Base-by-base conservation (phyloP, 805 yeast species). In the Candida railenensis region DNA sequence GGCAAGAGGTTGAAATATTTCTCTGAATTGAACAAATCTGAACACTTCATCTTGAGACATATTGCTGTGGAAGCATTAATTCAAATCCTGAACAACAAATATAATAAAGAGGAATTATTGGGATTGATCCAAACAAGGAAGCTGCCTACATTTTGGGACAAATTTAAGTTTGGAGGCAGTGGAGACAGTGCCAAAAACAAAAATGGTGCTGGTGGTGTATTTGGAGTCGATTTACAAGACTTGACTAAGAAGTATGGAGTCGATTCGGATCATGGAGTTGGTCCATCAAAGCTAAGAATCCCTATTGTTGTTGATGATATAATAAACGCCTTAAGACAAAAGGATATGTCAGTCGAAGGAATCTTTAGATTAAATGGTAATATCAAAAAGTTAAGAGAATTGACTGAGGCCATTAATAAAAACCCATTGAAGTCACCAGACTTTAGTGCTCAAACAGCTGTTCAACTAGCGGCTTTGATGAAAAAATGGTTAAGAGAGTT, bases 361-460 rank as follows among this genome's bases (percentile, higher is more conserved):
- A 85, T 94, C 3, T 94, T 94, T 77, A 81, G 99, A 57, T 86
- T 91, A 60, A 94, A 94, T 61, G 99, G 99, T 58, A 94, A 94
- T 61, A 91, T 94, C 59, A 82, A 90, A 56, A 78, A 87, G 39
- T 71, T 92, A 43, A 81, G 85, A 54, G 87, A 84, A 53, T 68
- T 91, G 48, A 79, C 89, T 0, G 89, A 82, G 45, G 77, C 73
- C 41, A 85, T 92, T 53, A 94, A 94, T 65, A 71, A 76, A 39
- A 74, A 78, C 53, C 96, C 97, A 1, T 77, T 81, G 19, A 79
- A 74, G 47, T 77, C 83, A 7, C 94, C 95, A 0, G 83, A 83
- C 54, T 76, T 90, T 33, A 74, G 82, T 19, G 76, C 71, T 44
- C 97, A 92, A 62, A 84, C 83, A 44, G 91, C 96, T 0, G 88